Conservation (phyloP, 257 asterid species). For the Solanum megistacrolobum region DNA sequence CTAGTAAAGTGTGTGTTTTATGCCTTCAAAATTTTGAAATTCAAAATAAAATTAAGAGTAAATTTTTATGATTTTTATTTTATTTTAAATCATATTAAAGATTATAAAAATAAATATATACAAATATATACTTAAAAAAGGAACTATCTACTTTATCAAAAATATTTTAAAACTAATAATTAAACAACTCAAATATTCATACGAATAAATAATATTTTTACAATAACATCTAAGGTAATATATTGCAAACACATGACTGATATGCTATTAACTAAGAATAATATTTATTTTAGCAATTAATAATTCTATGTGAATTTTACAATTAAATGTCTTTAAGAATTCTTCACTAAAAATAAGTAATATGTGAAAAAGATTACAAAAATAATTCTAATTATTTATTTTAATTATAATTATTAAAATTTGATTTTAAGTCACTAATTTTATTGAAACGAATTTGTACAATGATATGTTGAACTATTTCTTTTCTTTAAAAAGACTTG, state of each 20-base stretch:
- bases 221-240: background rate
- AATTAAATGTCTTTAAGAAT: background rate
- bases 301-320: background rate
- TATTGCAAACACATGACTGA: background rate
- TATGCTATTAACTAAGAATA: background rate
- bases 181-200: background rate
- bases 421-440: background rate
- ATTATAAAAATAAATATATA: background rate
- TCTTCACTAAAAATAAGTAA: background rate
- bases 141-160: background rate
- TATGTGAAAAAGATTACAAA: background rate
- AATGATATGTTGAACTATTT: background rate
- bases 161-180: background rate
- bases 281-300: background rate
- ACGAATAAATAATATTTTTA: background rate
- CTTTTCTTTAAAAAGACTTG: background rate
- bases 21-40: background rate
- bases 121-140: background rate
- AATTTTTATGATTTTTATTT: background rate
- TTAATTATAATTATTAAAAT: background rate
- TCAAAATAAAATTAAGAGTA: background rate
- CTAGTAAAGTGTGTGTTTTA: background rate
- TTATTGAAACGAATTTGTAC: background rate
- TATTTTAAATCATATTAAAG: background rate
- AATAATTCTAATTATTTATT: too few species aligned